These are phyloP conservation scores for Venustampulla echinocandica DNA, from an alignment of 495 filamentous ascomycete genomes.

Conservation along the genomic window DNA sequence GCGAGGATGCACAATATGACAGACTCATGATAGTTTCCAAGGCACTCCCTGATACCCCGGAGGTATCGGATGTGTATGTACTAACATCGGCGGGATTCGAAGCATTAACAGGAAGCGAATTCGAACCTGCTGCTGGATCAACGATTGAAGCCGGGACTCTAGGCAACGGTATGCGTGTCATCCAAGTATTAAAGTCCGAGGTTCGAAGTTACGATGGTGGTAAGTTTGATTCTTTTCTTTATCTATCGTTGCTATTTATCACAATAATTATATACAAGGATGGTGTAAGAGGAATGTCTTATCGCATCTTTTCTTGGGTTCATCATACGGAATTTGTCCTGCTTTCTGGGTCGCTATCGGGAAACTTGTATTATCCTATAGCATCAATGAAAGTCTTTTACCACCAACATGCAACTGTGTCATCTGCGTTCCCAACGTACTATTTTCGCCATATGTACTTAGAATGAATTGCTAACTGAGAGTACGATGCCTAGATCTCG, in stretches of 20 bases:
- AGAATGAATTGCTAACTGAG: constrained; percentile 11
- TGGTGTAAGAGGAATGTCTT: neutral
- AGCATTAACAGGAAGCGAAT: constrained; percentile 63
- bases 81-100: constrained; percentile 56
- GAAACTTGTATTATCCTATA: constrained; percentile 23
- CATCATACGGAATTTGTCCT: constrained; percentile 1
- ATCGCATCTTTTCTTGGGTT: neutral
- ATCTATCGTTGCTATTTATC: neutral
- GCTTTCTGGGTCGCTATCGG: constrained; percentile 15
- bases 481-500: constrained; percentile 55
- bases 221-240: constrained; percentile 35
- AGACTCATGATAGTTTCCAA: constrained; percentile 63
- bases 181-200: constrained; percentile 77
- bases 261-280: neutral
- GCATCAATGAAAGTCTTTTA: constrained; percentile 26
- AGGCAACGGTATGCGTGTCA: constrained; percentile 61
- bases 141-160: constrained; percentile 77
- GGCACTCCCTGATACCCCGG: constrained; percentile 42
- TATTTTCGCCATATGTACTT: neutral
- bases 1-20: constrained; percentile 48
- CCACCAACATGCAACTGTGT: constrained; percentile 13
- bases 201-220: constrained; percentile 81
- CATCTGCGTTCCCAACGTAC: constrained; percentile 13
- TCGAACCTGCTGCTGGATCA: constrained; percentile 75
- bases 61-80: constrained; percentile 52